Conservation (phyloP, 441 rosid species). For the Pelargonium cotyledonis region DNA sequence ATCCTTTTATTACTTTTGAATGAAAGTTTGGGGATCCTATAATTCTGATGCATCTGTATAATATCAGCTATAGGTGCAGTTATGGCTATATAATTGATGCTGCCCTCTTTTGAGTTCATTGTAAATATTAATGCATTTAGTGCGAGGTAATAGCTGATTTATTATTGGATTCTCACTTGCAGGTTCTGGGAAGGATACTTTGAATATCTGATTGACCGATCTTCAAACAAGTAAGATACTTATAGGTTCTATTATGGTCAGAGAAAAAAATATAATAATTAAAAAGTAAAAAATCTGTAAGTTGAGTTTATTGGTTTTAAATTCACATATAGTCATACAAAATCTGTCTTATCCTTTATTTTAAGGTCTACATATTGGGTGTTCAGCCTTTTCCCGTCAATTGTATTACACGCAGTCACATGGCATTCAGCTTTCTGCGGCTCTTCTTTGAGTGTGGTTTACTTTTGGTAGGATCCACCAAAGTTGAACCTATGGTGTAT, state of each 20-base stretch:
- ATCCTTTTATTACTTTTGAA: neutral
- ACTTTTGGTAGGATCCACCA: neutral
- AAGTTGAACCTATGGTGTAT: neutral
- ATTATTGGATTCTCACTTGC: constrained; percentile 23
- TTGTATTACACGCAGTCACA: constrained; percentile 7
- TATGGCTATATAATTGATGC: neutral
- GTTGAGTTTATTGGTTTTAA: constrained; percentile 1
- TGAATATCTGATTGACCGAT: constrained; percentile 82
- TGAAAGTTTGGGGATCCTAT: neutral
- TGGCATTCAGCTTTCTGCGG: constrained; percentile 1
- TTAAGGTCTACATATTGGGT: neutral
- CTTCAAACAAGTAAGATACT: constrained; percentile 67
- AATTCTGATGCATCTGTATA: constrained; percentile 1
- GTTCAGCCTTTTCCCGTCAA: constrained; percentile 14
- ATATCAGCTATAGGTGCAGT: neutral
- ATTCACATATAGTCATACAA: constrained; percentile 5
- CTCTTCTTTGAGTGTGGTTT: neutral
- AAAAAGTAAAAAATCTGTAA: constrained; percentile 1
- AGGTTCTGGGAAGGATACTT: constrained; percentile 99
- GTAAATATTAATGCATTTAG: neutral
- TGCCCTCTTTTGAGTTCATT: neutral
- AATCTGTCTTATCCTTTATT: constrained; percentile 2
- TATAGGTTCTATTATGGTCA: constrained; percentile 9
- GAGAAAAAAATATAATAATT: neutral
- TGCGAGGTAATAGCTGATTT: neutral